phyloP scores from a whole-genome alignment of 2,329 filamentous ascomycete genomes.

The Beauveria scarabaeidicola region DNA sequence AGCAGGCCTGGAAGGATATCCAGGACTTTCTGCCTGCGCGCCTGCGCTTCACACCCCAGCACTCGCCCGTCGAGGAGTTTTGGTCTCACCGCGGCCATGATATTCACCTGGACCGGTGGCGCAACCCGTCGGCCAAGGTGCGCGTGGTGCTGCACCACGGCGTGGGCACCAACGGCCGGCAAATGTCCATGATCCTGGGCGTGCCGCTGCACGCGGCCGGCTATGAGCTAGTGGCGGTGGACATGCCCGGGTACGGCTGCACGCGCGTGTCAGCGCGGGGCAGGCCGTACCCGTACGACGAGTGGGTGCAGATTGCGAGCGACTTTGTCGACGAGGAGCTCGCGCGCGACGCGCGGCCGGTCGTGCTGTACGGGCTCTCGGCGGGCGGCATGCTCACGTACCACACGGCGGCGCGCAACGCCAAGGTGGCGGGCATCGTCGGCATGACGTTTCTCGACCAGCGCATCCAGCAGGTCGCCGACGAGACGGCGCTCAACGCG shows the following conservation, averaged over 20 bases:
- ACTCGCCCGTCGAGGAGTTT: background rate
- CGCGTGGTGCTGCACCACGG: slow-evolving; percentile 3
- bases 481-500: background rate
- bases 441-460: slow-evolving; percentile 1
- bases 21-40: background rate
- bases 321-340: background rate
- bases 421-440: background rate
- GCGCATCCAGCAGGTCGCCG: background rate
- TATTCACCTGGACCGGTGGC: slow-evolving; percentile 2
- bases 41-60: background rate
- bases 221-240: background rate
- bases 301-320: slow-evolving; percentile 3
- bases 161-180: slow-evolving; percentile 2
- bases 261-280: background rate
- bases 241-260: slow-evolving; percentile 3
- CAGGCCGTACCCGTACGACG: background rate
- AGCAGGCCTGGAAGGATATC: slow-evolving; percentile 4
- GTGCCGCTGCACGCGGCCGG: background rate
- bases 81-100: background rate
- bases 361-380: background rate
- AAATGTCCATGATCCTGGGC: slow-evolving; percentile 1
- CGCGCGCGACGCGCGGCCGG: background rate
- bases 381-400: slow-evolving; percentile 3
- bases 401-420: background rate
- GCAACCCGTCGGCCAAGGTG: background rate